Base-by-base conservation (phyloP, 2,329 filamentous ascomycete species). In the Fusarium virguliforme region DNA sequence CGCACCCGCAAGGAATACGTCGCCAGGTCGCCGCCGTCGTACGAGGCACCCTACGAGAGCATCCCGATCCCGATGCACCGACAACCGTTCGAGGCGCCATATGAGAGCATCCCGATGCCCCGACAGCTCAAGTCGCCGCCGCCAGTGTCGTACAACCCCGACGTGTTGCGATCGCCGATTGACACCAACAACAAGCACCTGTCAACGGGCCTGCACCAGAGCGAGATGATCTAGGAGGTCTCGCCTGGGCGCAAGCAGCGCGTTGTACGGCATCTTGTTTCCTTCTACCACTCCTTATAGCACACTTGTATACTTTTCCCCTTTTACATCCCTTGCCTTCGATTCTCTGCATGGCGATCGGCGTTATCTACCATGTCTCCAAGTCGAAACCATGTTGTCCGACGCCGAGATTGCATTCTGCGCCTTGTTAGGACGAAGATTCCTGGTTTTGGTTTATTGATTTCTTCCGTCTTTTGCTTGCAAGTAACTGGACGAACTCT, bases 181-280 rank as follows among this genome's bases (percentile, higher is more conserved):
- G 79, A 81, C 37, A 65, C 71, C 7, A 72, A 68, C 53, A 79
- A 74, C 74, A 82, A 83, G 48, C 81, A 83, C 62, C 80, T 83
- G 50, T 83, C 84, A 32, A 89, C 86, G 12, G 87, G 87, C 1
- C 77, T 89, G 37, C 83, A 87, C 70, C 81, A 80, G 60, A 87
- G 83, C 76, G 87, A 89, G 79, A 86, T 90, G 85, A 86, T 89
- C 71, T 89, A 79, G 78, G 68, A 54, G 50, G 53, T 71, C 53
- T 61, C 48, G 64, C 46, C 64, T n/a, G 46, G 62, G 22, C 50
- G 32, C 32, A 40, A 55, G 37, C 38, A 57, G 37, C 64, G 51
- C 28, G 35, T 30, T 58, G 56, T 64, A 38, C 58, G 58, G 24
- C 62, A 62, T 55, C 50, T 68, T 59, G n/a, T 68, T 40, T 55